phyloP scores from a whole-genome alignment of 164 flowering plant genomes.

The Amborella trichopoda region DNA sequence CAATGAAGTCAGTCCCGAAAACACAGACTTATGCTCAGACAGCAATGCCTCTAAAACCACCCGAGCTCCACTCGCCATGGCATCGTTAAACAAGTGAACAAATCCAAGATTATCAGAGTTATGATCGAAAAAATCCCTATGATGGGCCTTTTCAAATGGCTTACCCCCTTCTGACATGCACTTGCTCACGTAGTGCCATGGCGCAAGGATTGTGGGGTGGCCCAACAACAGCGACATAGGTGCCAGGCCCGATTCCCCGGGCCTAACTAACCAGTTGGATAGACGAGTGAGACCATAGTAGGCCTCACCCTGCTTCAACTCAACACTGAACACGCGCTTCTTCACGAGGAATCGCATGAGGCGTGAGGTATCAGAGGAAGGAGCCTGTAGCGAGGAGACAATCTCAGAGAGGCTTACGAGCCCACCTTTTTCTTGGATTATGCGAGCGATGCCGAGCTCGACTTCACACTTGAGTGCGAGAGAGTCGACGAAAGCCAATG shows the following conservation, averaged over 20 bases:
- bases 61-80: constrained; percentile 6
- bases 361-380: too few species aligned
- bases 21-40: background rate
- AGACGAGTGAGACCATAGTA: constrained; percentile 21
- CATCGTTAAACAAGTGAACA: constrained; percentile 4
- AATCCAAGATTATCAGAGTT: background rate
- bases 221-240: constrained; percentile 17
- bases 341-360: too few species aligned
- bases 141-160: constrained; percentile 31
- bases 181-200: constrained; percentile 23
- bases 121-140: constrained; percentile 3
- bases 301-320: too few species aligned
- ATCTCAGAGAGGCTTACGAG: too few species aligned
- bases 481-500: too few species aligned
- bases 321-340: too few species aligned
- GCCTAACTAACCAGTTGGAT: constrained; percentile 21
- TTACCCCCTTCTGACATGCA: constrained; percentile 26
- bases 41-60: constrained; percentile 5
- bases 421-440: too few species aligned
- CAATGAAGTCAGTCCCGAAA: constrained; percentile 3
- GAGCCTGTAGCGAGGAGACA: too few species aligned
- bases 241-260: constrained; percentile 12
- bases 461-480: too few species aligned
- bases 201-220: constrained; percentile 12
- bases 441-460: too few species aligned